Conservation (phyloP, 768 basidiomycete species). For the Gymnopilus dilepis region DNA sequence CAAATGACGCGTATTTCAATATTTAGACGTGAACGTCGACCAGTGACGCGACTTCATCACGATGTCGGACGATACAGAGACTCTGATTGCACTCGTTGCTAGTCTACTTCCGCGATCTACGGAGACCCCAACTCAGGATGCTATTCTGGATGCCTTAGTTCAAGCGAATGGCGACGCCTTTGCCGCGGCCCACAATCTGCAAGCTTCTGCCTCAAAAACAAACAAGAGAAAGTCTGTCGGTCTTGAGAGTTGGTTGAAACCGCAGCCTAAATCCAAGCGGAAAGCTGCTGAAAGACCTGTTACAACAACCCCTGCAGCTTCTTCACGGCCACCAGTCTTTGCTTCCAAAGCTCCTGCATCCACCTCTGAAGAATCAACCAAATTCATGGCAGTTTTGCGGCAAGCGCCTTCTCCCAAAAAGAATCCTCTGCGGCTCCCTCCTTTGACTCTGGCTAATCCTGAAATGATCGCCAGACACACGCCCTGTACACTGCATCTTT, state of each 20-base stretch:
- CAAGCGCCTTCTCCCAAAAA: slow-evolving; percentile 49
- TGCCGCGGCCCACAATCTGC: slow-evolving; percentile 50
- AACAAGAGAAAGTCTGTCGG: slow-evolving; percentile 55
- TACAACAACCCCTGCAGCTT: slow-evolving; percentile 1
- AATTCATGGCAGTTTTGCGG: slow-evolving; percentile 63
- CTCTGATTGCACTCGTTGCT: slow-evolving; percentile 66
- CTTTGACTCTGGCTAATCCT: slow-evolving; percentile 66
- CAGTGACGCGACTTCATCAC: background rate
- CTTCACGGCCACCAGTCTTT: slow-evolving; percentile 19
- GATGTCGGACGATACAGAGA: slow-evolving; percentile 54
- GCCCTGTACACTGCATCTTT: slow-evolving; percentile 76
- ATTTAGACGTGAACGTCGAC: background rate
- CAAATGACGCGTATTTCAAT: too few species aligned
- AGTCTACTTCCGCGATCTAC: slow-evolving; percentile 52
- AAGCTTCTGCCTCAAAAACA: background rate
- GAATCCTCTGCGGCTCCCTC: slow-evolving; percentile 49
- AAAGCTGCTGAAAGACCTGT: slow-evolving; percentile 9
- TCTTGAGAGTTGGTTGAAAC: slow-evolving; percentile 62
- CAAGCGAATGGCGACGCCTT: slow-evolving; percentile 60
- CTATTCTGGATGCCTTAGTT: slow-evolving; percentile 64
- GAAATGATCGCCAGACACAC: slow-evolving; percentile 69
- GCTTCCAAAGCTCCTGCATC: slow-evolving; percentile 20
- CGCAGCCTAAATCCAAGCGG: slow-evolving; percentile 25
- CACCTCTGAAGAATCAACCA: slow-evolving; percentile 37
- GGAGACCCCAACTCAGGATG: slow-evolving; percentile 37